Evolutionary conservation across 345 rosid genomes (phyloP), one percentile per base, ranked within the genome.

Genomic region (Viola odorata): DNA sequence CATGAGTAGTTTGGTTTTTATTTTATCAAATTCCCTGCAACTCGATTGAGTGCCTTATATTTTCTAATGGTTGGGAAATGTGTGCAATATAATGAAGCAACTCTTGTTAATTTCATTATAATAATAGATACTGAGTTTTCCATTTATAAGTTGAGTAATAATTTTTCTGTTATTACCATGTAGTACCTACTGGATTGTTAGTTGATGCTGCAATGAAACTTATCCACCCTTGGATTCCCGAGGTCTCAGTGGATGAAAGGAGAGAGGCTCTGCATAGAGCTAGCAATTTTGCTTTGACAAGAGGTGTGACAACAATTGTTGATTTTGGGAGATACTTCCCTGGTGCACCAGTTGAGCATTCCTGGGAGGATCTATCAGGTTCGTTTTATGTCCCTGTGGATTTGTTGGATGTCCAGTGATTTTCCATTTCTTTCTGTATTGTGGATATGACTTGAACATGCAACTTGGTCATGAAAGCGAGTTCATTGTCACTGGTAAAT

Each of bases 331-430:
- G 96, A 79, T 85, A 84, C 70, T 77, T 69, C 72, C 95, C 98
- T 9, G 98, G 96, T 68, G 73, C 81, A 63, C 38, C 85, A 45
- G 67, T 64, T 42, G 78, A 87, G 71, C 71, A 66, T 62, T 78
- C 95, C 39, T 91, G 98, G 98, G 81, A 84, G 56, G 98, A 91
- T 75, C 78, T 89, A 55, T 75, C 92, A 87, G 98, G 98, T 91
- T 66, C 53, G 37, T 45, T 41, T 62, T 47, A 41, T 42, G 54
- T 49, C 47, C 58, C 58, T 70, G 65, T 11, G 4, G 52, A 23
- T 45, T 56, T 69, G 47, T 53, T 45, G 8, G 11, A 53, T 67
- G 44, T 62, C 17, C 32, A 13, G 42, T 14, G 45, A 59, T 64
- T 50, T n/a, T 49, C 7, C 52, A 36, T 64, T 49, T 16, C 48